Base-by-base conservation (phyloP, 2,329 filamentous ascomycete species). In the Endoconidiophora laricicola region DNA sequence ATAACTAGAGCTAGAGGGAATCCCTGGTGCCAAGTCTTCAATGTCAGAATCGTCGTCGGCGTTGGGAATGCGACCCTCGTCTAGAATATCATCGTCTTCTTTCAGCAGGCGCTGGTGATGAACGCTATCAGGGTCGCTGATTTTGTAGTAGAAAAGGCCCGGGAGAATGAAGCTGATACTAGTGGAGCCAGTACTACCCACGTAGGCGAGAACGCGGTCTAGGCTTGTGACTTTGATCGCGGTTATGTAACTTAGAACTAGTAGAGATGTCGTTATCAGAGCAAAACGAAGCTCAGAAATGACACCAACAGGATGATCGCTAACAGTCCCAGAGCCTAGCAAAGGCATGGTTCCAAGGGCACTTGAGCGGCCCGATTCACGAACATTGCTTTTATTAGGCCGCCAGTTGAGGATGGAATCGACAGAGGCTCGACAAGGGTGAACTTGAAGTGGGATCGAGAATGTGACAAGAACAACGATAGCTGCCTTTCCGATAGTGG, bases 71-170 rank as follows among this genome's bases (percentile, higher is more conserved):
- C 66, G 68, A 6, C 71, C 70, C 23, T 71, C 56, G 45, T 83
- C 81, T 37, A 75, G 71, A n/a, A 79, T 79, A 55, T 90, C 85
- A 58, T 96, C 91, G 56, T 95, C 86, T 59, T 91, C 87, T 63
- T 96, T 96, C 55, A 86, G 70, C 7, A 96, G 69, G 12, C 83
- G 78, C 62, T 94, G 90, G 58, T 95, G 87, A 55, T 90, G 79
- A 24, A 81, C 74, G 42, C 85, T 90, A 50, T 94, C 83, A 0
- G 91, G 91, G 22, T 86, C 79, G 10, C 86, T 93, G 54, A 98
- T 96, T 66, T 96, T 96, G 68, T 96, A 98, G 65, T 96, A 98
- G 64, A 98, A 98, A 3, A 98, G 67, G 0, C 91, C 91, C 0
- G 91, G 91, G 0, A 98, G 73, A 56, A 98, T 96, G 62, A 98